Conservation (phyloP, 2,329 filamentous ascomycete genomes). For the Rasamsonia emersonii region DNA sequence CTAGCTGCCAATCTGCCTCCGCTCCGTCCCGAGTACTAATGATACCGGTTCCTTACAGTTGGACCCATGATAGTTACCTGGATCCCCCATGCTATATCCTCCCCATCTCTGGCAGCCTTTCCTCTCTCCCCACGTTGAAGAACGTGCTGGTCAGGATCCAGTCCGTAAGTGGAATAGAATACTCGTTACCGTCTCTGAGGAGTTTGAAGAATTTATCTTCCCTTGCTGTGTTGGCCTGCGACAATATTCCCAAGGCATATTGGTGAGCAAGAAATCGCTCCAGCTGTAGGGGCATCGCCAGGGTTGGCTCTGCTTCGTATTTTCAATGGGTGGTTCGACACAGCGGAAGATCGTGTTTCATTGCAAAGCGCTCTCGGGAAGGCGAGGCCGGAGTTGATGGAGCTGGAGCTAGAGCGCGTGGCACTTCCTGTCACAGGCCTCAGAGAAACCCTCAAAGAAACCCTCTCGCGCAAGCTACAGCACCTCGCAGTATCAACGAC, state of each 20-base stretch:
- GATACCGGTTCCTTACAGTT: not conserved
- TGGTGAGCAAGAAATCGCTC: slow-evolving; percentile 1
- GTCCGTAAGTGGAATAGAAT: not conserved
- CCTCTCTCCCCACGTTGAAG: not conserved
- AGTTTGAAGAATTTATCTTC: not conserved
- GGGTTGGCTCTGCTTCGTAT: not conserved
- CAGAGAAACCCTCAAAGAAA: not conserved
- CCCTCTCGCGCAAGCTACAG: not conserved
- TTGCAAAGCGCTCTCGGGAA: not conserved
- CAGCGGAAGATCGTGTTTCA: not conserved
- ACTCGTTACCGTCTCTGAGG: not conserved
- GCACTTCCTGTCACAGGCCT: not conserved
- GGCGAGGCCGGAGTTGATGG: not conserved
- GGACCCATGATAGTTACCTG: not conserved
- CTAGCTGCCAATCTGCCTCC: not conserved
- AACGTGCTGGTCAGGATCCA: not conserved
- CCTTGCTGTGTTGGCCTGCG: not conserved
- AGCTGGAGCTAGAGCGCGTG: not conserved
- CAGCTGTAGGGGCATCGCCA: not conserved
- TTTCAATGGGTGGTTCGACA: not conserved
- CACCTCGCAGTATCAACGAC: not conserved
- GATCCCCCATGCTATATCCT: not conserved
- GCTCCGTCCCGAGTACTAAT: not conserved
- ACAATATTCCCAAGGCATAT: not conserved
- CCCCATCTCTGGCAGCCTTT: not conserved